Conservation (phyloP, 1,284 basidiomycete species). For the Malassezia arunalokei region DNA sequence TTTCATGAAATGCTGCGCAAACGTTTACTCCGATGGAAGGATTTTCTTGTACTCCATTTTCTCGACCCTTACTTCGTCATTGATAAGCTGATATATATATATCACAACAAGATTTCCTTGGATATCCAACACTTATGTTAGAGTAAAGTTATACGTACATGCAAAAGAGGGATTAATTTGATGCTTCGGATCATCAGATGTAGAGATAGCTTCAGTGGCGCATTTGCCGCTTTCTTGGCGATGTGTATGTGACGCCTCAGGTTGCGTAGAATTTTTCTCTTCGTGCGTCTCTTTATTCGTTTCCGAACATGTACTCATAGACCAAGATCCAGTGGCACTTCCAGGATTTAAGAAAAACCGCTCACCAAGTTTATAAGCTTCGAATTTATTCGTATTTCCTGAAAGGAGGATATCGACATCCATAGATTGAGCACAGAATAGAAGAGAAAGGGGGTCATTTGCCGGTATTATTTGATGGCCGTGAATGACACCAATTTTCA, state of each 20-base stretch:
- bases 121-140: constrained; percentile 35
- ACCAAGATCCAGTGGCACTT: constrained; percentile 85
- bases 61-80: constrained; percentile 44
- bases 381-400: constrained; percentile 91
- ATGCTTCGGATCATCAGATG: too few species aligned
- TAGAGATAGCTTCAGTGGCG: too few species aligned
- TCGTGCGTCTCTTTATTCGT: too few species aligned
- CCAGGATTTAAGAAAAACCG: constrained; percentile 95
- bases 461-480: constrained; percentile 88
- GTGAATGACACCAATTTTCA: constrained; percentile 83
- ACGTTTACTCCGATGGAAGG: background rate
- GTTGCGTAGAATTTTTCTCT: too few species aligned
- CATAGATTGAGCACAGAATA: constrained; percentile 74
- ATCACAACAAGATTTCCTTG: constrained; percentile 42
- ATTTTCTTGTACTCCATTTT: constrained; percentile 40
- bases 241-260: too few species aligned
- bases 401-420: constrained; percentile 90
- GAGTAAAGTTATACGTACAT: background rate
- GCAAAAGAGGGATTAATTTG: constrained; percentile 6
- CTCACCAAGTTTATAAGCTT: constrained; percentile 78
- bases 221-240: too few species aligned
- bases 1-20: background rate
- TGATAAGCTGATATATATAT: constrained; percentile 44
- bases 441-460: constrained; percentile 78
- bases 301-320: constrained; percentile 15